phyloP scores from a whole-genome alignment of 2,329 filamentous ascomycete genomes.

The Fusarium cyanostomum region DNA sequence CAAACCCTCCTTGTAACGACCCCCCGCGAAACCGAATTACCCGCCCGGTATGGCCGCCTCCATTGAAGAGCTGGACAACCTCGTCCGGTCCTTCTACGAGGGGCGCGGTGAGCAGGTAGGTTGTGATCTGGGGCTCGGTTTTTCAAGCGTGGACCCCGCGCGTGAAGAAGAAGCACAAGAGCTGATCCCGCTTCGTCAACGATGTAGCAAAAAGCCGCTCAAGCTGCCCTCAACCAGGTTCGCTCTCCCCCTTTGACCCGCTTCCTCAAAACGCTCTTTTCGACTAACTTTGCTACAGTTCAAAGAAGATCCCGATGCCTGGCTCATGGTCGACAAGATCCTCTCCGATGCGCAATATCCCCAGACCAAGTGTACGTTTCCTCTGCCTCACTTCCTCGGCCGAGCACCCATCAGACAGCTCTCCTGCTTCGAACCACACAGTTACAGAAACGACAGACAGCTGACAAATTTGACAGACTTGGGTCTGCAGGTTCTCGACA shows the following conservation, averaged over 20 bases:
- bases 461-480: constrained; percentile 69
- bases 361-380: constrained; percentile 89
- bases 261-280: not conserved
- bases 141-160: constrained; percentile 35
- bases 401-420: not conserved
- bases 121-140: constrained; percentile 22
- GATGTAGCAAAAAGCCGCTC: constrained; percentile 91
- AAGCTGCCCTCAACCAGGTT: constrained; percentile 92
- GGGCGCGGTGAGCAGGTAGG: constrained; percentile 91
- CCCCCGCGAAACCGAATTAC: constrained; percentile 36
- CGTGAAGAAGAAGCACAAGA: constrained; percentile 26
- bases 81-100: constrained; percentile 97
- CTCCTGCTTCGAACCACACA: not conserved
- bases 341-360: constrained; percentile 91
- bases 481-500: constrained; percentile 94
- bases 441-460: constrained; percentile 1
- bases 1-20: constrained; percentile 43
- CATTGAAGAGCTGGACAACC: constrained; percentile 95
- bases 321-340: constrained; percentile 97
- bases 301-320: constrained; percentile 98
- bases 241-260: constrained; percentile 44
- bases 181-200: constrained; percentile 44
- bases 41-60: constrained; percentile 68
- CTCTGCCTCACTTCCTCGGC: constrained; percentile 14
- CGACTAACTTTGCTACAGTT: constrained; percentile 67